Evolutionary conservation across 805 yeast genomes (phyloP), one percentile per base, ranked within the genome.

Genomic region (Wickerhamiella nectarea): DNA sequence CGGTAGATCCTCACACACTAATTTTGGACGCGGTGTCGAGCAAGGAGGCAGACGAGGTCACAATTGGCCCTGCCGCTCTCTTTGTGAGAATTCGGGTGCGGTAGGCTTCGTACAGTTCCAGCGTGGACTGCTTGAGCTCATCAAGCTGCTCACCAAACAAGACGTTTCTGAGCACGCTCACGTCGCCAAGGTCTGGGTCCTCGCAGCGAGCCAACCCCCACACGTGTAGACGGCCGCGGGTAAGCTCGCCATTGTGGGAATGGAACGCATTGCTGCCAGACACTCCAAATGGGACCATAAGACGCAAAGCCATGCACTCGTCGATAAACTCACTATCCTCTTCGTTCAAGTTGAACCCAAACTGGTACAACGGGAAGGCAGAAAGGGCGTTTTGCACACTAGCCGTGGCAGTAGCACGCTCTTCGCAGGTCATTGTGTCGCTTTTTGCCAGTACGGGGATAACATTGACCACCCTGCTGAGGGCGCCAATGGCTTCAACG

Each of bases 381-480:
- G 65, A 69, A 41, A 82, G 69, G 52, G 79, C 86, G 40, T 63
- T 65, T 59, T 66, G 67, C 46, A 82, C 67, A 44, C 69, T 63
- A 44, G 65, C 60, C 58, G 80, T 80, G 59, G 72, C 70, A 22
- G 60, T 59, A 12, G 59, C 56, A 45, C 77, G 62, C 60, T 87
- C 95, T 2, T 22, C 58, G 18, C 68, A 69, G 0, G 94, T 83
- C 52, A 84, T 67, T 1, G 84, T 69, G 59, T 87, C 96, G 2
- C 94, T 77, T 55, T 82, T 80, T 29, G 82, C 74, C 46, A 87
- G 73, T 20, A 86, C 76, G 1, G 96, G 95, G 36, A 87, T 74
- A 20, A 89, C 70, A 62, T 87, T 87, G 17, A 82, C 94, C 50
- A 77, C 74, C 19, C 73, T 68, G 12, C 87, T 73, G 41, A 87